Evolutionary conservation across 2,329 filamentous ascomycete genomes (phyloP), one percentile per base, ranked within the genome.

Genomic region (Phialophora verrucosa): DNA sequence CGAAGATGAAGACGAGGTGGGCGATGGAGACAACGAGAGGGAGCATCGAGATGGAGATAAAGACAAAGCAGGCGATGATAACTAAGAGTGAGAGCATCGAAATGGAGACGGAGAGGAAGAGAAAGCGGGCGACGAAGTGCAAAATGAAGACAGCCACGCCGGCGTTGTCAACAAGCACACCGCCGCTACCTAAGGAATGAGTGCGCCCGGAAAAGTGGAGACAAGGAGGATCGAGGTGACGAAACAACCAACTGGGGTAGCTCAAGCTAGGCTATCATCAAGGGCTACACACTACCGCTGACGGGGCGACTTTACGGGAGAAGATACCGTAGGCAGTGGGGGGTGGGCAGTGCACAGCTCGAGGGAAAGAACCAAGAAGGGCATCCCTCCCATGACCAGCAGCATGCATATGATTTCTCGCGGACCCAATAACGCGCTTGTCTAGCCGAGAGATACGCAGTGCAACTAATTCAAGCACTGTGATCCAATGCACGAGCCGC

Each of bases 41-140:
- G 23, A 25, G 47, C 10, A 50, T 23, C 47, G 25, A 75, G 6
- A 75, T 74, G 4, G 74, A 71, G 20, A 76, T 8, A 74, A 69
- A 3, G 75, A 59, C 10, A 20, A 59, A 7, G 44, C 25, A 12
- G 55, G 42, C 10, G 31, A 50, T 10, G 57, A 4, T 1, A 20
- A 47, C 42, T 1, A 50, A 20, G 4, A 25, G 20, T 20, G 11
- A 50, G 23, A 25, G 47, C 10, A 25, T 23, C 47, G 25, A 75
- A 6, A 75, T 74, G 4, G 75, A 71, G 23, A 25, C 23, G 23
- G 23, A 25, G 20, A 76, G 7, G 74, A 69, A 3, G 75, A 59
- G 5, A 20, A 59, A 7, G 44, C 25, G 14, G 55, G 42, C 10
- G 29, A 47, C 12, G 56, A 42, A 11, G 31, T 20, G 38, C 17